A percentile compares a stretch with the other conserved stretches of the same genome.
Conservation (phyloP, 2,329 filamentous ascomycete species). For the Ascochyta koolunga region DNA sequence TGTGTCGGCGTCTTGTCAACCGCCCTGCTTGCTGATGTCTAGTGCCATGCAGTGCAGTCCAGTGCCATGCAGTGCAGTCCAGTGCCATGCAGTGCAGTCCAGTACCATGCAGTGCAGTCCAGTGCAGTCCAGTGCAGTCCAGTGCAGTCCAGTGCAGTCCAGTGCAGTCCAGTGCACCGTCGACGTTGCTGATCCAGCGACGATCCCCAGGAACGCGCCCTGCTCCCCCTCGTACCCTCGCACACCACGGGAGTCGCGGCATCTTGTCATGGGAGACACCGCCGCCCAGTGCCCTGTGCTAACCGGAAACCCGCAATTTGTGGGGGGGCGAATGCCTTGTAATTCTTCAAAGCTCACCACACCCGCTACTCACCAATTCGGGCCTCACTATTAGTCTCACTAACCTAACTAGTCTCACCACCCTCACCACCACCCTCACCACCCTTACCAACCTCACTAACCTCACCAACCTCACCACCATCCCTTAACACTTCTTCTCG, state of each 20-base stretch:
- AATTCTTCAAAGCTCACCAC: not conserved
- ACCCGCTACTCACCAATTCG: not conserved
- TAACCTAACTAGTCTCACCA: not conserved
- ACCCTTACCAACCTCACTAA: not conserved
- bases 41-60: too few relatives aligned
- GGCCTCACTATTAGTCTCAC: not conserved
- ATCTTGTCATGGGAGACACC: not conserved
- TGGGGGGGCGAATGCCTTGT: slow-evolving; percentile 7
- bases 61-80: too few relatives aligned
- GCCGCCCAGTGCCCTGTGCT: slow-evolving; percentile 8
- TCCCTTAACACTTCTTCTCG: slow-evolving; percentile 10
- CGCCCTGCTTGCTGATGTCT: too few relatives aligned
- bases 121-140: too few relatives aligned
- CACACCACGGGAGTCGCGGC: slow-evolving; percentile 15
- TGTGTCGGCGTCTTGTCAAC: too few relatives aligned
- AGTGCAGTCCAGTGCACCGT: slow-evolving; percentile 6
- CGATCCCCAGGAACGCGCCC: slow-evolving; percentile 17
- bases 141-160: too few relatives aligned
- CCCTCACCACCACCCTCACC: not conserved
- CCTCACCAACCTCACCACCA: not conserved
- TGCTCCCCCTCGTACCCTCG: not conserved
- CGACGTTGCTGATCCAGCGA: not conserved
- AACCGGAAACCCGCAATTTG: slow-evolving; percentile 1
- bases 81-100: too few relatives aligned
- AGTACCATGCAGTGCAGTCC: too few relatives aligned